Percentiles rank a stretch among this genome's conserved stretches.
phyloP scores from a whole-genome alignment of 257 asterid genomes.

The Fraxinus americana region DNA sequence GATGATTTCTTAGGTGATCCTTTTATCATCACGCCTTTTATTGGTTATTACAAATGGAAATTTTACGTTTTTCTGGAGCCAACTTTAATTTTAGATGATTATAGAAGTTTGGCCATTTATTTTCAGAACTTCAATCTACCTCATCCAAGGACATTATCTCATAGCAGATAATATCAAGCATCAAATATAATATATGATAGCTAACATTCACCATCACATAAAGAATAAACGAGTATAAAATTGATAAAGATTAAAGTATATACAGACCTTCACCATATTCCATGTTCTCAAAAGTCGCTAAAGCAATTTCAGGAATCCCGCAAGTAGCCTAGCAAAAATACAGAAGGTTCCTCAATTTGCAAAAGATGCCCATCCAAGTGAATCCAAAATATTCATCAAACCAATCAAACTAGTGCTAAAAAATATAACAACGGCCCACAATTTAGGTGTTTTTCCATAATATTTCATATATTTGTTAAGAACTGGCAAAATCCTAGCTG shows the following conservation, averaged over 20 bases:
- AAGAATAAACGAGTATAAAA: slow-evolving; percentile 19
- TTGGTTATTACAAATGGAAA: slow-evolving; percentile 8
- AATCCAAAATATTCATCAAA: background rate
- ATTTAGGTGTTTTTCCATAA: background rate
- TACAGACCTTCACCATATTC: slow-evolving; percentile 92
- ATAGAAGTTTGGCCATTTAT: background rate
- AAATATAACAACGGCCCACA: slow-evolving; percentile 4
- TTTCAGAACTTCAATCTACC: background rate
- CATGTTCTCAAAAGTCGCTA: slow-evolving; percentile 95
- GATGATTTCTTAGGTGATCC: slow-evolving; percentile 8
- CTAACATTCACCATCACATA: slow-evolving; percentile 15
- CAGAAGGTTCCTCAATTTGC: slow-evolving; percentile 18
- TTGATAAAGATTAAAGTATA: slow-evolving; percentile 26
- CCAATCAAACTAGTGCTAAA: slow-evolving; percentile 5
- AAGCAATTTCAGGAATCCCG: slow-evolving; percentile 94
- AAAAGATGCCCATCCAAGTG: slow-evolving; percentile 4
- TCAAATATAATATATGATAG: slow-evolving; percentile 4
- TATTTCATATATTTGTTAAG: background rate
- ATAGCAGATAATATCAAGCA: slow-evolving; percentile 11
- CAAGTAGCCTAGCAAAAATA: slow-evolving; percentile 76
- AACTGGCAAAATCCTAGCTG: background rate
- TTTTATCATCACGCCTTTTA: slow-evolving; percentile 14
- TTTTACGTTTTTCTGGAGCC: background rate
- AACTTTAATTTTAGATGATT: background rate
- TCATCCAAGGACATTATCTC: slow-evolving; percentile 19